Evolutionary conservation across 2,329 filamentous ascomycete species (phyloP), one percentile per base, ranked within the genome.

Genomic region (Aureobasidium namibiae): DNA sequence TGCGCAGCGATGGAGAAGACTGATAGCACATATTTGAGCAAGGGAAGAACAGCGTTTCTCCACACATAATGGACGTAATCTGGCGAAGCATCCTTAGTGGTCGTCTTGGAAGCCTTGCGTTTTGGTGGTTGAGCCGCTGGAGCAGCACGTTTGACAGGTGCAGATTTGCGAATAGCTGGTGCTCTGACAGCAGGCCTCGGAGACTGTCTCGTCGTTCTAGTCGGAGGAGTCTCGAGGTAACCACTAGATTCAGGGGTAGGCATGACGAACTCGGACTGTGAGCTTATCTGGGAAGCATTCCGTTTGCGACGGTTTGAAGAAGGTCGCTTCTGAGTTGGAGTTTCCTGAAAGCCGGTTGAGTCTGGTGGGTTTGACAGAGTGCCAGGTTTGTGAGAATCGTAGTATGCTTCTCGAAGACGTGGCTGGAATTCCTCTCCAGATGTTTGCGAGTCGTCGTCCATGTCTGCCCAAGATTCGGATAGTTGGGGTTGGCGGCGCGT

Each of bases 1-100:
- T 78, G 76, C 50, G 90, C 76, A 2, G 84, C 81, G 57, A 85
- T 78, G 5, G 75, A 75, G 13, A 88, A 61, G 16, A 89, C 75
- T 31, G 82, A 82, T 2, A 82, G 62, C 3, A 75, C 60, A 78
- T 85, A 88, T 9, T 63, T 67, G 13, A 76, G 34, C 1, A 74
- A 31, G 1, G 76, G 75, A 4, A 60, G 65, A 2, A 72, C 33
- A 6, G 74, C 56, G 16, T 70, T 69, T 3, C 64, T 38, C 67
- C 69, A 75, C 16, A 73, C 42, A 1, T 70, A 61, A 9, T 62
- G 60, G 9, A 54, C 13, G 39, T 59, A 60, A 23, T 45, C 29
- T 14, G 14, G 34, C 11, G 59, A 29, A 4, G 13, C 39, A n/a
- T 53, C 29, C 6, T 56, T 16, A 18, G 44, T 31, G 24, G 24